Percentiles rank a stretch among this genome's conserved stretches.
phyloP scores from a whole-genome alignment of 2,329 filamentous ascomycete species.

The Microcera coccophila region DNA sequence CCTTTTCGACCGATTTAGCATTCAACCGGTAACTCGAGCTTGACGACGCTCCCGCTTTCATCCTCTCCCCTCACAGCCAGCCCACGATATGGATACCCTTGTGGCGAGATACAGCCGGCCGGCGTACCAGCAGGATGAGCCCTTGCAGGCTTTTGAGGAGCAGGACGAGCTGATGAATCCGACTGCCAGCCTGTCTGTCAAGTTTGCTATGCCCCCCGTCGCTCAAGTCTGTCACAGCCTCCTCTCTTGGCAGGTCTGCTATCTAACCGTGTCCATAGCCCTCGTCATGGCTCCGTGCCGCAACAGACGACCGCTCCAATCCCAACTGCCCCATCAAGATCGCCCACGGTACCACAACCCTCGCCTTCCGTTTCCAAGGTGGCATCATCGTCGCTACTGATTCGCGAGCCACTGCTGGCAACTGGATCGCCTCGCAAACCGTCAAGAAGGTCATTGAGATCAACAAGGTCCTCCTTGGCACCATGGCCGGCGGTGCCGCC shows the following conservation, averaged over 20 bases:
- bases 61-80: not conserved
- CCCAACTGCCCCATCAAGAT: slow-evolving; percentile 98
- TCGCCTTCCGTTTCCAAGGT: slow-evolving; percentile 96
- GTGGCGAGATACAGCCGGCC: slow-evolving; percentile 88
- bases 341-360: slow-evolving; percentile 95
- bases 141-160: slow-evolving; percentile 45
- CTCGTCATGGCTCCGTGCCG: slow-evolving; percentile 90
- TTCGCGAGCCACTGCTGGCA: slow-evolving; percentile 92
- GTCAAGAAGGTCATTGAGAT: slow-evolving; percentile 99
- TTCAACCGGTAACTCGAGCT: slow-evolving; percentile 1
- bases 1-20: slow-evolving; percentile 1
- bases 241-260: not conserved
- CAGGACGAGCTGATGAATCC: slow-evolving; percentile 69
- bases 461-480: slow-evolving; percentile 88
- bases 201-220: slow-evolving; percentile 92
- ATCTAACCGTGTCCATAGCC: slow-evolving; percentile 51
- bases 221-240: slow-evolving; percentile 63
- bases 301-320: slow-evolving; percentile 96
- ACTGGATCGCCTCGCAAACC: slow-evolving; percentile 99
- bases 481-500: slow-evolving; percentile 97
- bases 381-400: slow-evolving; percentile 98
- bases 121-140: slow-evolving; percentile 67
- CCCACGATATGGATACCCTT: slow-evolving; percentile 74
- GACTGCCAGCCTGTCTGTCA: slow-evolving; percentile 75
- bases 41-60: not conserved